Percentiles rank a stretch among this genome's conserved stretches.
phyloP scores from a whole-genome alignment of 2,329 filamentous ascomycete genomes.

The Penicillium freii region DNA sequence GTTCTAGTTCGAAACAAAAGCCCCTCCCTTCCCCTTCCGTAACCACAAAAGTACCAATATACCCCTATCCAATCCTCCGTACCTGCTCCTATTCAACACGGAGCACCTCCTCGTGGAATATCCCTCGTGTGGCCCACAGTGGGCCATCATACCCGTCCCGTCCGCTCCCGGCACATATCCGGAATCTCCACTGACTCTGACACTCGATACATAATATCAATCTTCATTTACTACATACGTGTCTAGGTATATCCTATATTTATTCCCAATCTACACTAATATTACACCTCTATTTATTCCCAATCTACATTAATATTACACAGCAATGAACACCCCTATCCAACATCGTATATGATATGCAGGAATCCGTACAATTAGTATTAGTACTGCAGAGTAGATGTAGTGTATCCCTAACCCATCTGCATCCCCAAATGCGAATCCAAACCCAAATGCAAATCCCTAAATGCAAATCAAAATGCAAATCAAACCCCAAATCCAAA shows the following conservation, averaged over 20 bases:
- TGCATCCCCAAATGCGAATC: neutral
- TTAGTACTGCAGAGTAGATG: neutral
- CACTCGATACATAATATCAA: slow-evolving; percentile 4
- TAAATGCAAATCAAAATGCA: no score
- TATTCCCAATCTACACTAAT: neutral
- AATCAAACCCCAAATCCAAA: neutral
- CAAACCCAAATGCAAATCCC: neutral
- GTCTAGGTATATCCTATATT: neutral
- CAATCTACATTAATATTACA: neutral
- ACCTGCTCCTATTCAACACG: no score
- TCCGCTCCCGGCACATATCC: neutral
- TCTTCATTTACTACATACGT: neutral
- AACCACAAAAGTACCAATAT: neutral
- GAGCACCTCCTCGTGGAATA: neutral
- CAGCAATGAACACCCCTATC: no score
- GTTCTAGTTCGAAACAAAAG: neutral
- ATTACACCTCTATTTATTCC: neutral
- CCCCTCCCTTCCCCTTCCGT: neutral
- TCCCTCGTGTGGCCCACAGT: slow-evolving; percentile 1
- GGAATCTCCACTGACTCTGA: neutral
- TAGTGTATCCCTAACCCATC: neutral
- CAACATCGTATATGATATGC: neutral
- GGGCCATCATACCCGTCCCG: slow-evolving; percentile 4
- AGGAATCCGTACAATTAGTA: neutral
- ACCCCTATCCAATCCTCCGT: neutral